Evolutionary conservation across 2,329 filamentous ascomycete species (phyloP), one percentile per base, ranked within the genome.

Genomic region (Beauveria sp.): DNA sequence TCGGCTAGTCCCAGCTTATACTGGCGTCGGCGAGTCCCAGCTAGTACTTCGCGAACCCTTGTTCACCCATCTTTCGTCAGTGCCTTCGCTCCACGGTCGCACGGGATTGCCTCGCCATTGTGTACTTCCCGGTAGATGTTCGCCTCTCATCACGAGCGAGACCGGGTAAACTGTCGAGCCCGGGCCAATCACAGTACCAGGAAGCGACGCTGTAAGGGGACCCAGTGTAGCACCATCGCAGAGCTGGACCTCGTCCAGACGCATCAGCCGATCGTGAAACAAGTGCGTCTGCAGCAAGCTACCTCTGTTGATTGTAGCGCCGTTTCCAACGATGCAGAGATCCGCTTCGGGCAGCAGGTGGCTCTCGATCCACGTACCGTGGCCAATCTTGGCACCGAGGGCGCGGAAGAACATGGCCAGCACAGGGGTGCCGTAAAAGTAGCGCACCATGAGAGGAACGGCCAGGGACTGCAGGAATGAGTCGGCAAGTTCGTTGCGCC

Each of bases 401-500:
- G 64, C 53, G 24, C 64, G 63, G 62, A 67, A 56, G 62, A 64
- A 66, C 50, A 60, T 55, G 30, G 48, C 52, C 12, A 67, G 62
- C 2, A 67, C 24, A 0, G 66, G 65, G 3, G 66, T 67, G 61
- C 66, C 66, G 58, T 66, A 66, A 55, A 61, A 62, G 24, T 50
- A 43, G 16, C 44, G 46, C 2, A 63, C 62, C 47, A 66, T 51
- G 53, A 63, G 64, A 4, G 66, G 66, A 1, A 66, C 57, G 10
- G 63, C 65, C 9, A 67, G 51, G 9, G 61, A 62, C 55, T 82
- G 78, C 51, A 90, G 74, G 67, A 90, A 86, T 30, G 73, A 70
- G 66, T 84, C 82, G 18, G 86, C 88, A 48, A 89, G 74, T 61
- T 85, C 66, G 51, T 67, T 67, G 59, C 66, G 65, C 66, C 66